Evolutionary conservation across 1,284 basidiomycete species (phyloP), one percentile per base, ranked within the genome.

Genomic region (Malassezia caprae): DNA sequence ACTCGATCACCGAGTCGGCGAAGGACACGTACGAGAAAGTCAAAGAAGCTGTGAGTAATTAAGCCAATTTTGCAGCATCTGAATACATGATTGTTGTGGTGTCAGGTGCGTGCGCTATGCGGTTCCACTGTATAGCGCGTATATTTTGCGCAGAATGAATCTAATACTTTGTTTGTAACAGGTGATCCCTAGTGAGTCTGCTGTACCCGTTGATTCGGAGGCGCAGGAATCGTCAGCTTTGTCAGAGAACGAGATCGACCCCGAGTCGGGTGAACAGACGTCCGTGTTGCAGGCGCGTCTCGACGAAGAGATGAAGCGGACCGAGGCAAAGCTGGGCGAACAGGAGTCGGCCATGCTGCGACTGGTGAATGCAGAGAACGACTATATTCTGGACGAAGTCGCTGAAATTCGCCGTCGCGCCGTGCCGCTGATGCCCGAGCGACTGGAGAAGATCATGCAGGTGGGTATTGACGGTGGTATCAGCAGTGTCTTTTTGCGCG

Each of bases 301-400:
- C n/a, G 51, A 54, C n/a, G 45, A 48, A 6, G 53, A 56, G 48
- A 21, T 56, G 26, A 10, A 24, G 10, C 7, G 12, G 5, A 32
- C 30, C 13, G 53, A 56, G 19, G 27, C 62, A 28, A 53, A 53
- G 31, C 54, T 68, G 4, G 37, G 21, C 15, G 26, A 39, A 4
- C n/a, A 24, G 3, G 41, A 56, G 35, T 8, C 19, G 17, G 17
- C 15, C 6, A 49, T 56, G 30, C 12, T 24, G 19, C 24, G 19
- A 10, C 41, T 56, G 2, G 24, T 37, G 10, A 27, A 30, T 10
- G 7, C 11, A 21, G 31, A 37, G 17, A 48, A 21, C 17, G 24
- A 26, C 15, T 10, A 39, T 26, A n/a, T 48, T 19, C 46, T 35
- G 7, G 34, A 24, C 12, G 46, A 48, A 6, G 19, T 28, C 21